These are phyloP conservation scores for Craspedostauros australis DNA, from an alignment of 108 stramenopile species.

Conservation along the genomic window DNA sequence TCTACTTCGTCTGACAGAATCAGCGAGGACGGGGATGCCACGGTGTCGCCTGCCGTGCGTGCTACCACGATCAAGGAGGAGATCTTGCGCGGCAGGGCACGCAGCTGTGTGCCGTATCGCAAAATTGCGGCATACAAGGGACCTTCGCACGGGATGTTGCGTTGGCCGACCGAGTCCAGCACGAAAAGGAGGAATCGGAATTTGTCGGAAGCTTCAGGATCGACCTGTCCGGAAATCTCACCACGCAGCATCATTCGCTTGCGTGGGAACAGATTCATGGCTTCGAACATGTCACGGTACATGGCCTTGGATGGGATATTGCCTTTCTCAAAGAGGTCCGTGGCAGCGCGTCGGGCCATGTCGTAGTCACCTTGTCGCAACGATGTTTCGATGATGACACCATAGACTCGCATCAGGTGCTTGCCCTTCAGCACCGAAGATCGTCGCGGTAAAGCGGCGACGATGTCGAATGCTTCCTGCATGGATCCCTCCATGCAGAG, in stretches of 20 bases:
- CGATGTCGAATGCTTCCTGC: constrained; percentile 32
- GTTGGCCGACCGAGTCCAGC: constrained; percentile 48
- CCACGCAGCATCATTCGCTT: too few species aligned
- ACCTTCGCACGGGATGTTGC: constrained; percentile 60
- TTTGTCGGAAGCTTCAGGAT: constrained; percentile 22
- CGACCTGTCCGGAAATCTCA: constrained; percentile 15
- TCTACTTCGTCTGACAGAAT: constrained; percentile 8
- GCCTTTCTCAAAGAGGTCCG: constrained; percentile 40
- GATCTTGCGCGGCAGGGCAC: constrained; percentile 49
- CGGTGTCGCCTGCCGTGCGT: constrained; percentile 8
- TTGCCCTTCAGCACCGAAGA: constrained; percentile 50
- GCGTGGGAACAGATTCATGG: constrained; percentile 25
- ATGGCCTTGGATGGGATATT: constrained; percentile 72
- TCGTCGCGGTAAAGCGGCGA: constrained; percentile 33
- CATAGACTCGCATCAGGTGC: constrained; percentile 55
- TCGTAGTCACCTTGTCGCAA: constrained; percentile 39
- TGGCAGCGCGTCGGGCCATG: constrained; percentile 36
- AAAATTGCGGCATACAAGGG: constrained; percentile 56
- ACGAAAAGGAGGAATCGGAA: constrained; percentile 70
- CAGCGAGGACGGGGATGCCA: too few species aligned
- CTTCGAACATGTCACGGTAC: constrained; percentile 38
- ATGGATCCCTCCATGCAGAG: constrained; percentile 41
- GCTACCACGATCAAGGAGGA: constrained; percentile 38
- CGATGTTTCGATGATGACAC: constrained; percentile 33
- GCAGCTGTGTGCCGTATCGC: constrained; percentile 36